These are phyloP conservation scores for Rhynchospora tenuis DNA, from an alignment of 176 grass and related monocot genomes.

Conservation along the genomic window DNA sequence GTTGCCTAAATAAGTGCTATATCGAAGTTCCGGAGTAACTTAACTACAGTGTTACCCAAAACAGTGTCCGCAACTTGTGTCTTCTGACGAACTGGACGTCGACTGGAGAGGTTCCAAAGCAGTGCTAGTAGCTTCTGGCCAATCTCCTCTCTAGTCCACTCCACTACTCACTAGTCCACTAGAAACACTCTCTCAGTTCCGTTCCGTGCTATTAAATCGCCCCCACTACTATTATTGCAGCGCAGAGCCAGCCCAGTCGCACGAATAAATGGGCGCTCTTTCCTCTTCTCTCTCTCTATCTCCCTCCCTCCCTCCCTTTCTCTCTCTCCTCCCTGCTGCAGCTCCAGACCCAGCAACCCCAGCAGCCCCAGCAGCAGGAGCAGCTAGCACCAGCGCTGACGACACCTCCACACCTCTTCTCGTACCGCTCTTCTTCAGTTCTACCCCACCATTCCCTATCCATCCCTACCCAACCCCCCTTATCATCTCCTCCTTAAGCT, in stretches of 20 bases:
- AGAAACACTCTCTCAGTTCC: background rate
- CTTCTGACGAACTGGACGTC: background rate
- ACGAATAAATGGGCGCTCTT: conserved; percentile 20
- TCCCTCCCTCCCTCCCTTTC: conserved; percentile 9
- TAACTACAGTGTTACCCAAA: too few relatives aligned
- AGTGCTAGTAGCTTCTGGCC: background rate
- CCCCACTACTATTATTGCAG: conserved; percentile 36
- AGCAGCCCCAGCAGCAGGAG: background rate
- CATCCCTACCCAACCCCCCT: conserved; percentile 15
- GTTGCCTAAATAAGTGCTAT: too few relatives aligned
- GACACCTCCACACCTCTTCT: conserved; percentile 29
- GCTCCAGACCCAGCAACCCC: background rate
- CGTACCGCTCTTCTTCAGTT: conserved; percentile 6
- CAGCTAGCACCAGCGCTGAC: background rate
- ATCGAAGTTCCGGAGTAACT: too few relatives aligned
- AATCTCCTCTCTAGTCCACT: background rate
- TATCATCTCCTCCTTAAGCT: conserved; percentile 21
- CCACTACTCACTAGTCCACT: too few relatives aligned
- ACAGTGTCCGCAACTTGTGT: too few relatives aligned
- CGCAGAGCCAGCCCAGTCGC: conserved; percentile 7
- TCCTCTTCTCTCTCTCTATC: background rate
- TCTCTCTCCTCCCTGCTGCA: background rate
- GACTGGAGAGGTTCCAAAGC: background rate
- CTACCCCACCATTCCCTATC: conserved; percentile 2
- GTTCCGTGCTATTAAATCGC: conserved; percentile 26